Conservation (phyloP, 805 yeast species). For the Suhomyces emberorum region DNA sequence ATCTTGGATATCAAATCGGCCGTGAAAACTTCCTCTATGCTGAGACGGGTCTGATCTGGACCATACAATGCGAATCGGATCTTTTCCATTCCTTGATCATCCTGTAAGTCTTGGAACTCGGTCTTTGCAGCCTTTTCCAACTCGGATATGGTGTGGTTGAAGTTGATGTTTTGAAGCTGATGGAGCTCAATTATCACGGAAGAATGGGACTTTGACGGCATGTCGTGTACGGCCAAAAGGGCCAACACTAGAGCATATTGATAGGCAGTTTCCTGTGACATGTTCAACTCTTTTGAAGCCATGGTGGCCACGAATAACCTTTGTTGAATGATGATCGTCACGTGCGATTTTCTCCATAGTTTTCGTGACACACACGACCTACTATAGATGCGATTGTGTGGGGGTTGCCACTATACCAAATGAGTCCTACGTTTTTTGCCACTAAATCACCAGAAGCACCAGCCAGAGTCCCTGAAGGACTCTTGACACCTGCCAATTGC, state of each 20-base stretch:
- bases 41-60: not conserved
- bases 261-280: not conserved
- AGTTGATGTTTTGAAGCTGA: no score
- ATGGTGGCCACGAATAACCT: not conserved
- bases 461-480: constrained; percentile 4
- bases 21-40: not conserved
- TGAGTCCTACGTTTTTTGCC: not conserved
- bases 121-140: not conserved
- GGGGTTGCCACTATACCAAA: not conserved
- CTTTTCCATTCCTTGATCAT: not conserved
- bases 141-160: not conserved
- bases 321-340: not conserved
- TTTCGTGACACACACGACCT: not conserved
- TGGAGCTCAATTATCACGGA: no score
- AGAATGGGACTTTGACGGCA: no score
- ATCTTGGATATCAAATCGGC: not conserved
- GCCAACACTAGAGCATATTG: not conserved
- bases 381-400: not conserved
- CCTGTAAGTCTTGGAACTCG: not conserved
- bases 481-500: constrained; percentile 33
- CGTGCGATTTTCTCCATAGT: no score
- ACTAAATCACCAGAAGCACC: not conserved
- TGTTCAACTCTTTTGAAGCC: no score
- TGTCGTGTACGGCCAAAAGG: not conserved
- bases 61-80: not conserved